Conservation (phyloP, 805 yeast species). For the Saccharomycopsis synnaedendra region DNA sequence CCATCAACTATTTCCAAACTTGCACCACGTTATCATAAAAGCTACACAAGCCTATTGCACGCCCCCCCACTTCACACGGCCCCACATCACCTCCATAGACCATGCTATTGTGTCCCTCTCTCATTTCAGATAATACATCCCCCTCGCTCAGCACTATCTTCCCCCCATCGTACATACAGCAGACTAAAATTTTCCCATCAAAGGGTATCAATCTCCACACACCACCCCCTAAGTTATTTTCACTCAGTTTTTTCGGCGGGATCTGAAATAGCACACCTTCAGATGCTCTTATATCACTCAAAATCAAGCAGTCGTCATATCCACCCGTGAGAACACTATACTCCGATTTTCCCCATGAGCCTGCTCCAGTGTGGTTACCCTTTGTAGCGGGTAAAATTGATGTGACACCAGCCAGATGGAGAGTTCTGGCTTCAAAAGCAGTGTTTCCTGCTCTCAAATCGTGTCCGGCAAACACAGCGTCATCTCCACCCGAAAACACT, state of each 20-base stretch:
- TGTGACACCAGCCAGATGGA: constrained; percentile 89
- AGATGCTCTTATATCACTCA: constrained; percentile 54
- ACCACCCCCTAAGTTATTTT: constrained; percentile 73
- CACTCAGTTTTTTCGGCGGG: constrained; percentile 29
- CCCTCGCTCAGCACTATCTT: constrained; percentile 37
- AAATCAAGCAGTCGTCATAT: constrained; percentile 71
- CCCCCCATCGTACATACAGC: constrained; percentile 97
- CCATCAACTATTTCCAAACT: constrained; percentile 38
- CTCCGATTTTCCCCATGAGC: constrained; percentile 29
- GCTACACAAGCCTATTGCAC: constrained; percentile 64
- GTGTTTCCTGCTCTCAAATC: constrained; percentile 38
- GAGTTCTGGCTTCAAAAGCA: constrained; percentile 29
- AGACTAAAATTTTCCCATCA: constrained; percentile 47
- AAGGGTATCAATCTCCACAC: constrained; percentile 85
- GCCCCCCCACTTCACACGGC: background rate
- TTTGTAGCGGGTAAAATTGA: constrained; percentile 53
- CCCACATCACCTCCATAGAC: constrained; percentile 94
- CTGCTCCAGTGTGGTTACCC: constrained; percentile 21
- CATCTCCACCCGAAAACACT: constrained; percentile 87
- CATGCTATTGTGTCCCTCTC: constrained; percentile 78
- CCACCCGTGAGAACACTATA: constrained; percentile 74
- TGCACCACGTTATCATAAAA: constrained; percentile 83
- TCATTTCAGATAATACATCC: constrained; percentile 32
- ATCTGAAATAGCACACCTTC: constrained; percentile 17
- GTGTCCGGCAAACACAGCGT: constrained; percentile 61